Conservation (phyloP, 345 rosid species). For the Sonneratia caseolaris region DNA sequence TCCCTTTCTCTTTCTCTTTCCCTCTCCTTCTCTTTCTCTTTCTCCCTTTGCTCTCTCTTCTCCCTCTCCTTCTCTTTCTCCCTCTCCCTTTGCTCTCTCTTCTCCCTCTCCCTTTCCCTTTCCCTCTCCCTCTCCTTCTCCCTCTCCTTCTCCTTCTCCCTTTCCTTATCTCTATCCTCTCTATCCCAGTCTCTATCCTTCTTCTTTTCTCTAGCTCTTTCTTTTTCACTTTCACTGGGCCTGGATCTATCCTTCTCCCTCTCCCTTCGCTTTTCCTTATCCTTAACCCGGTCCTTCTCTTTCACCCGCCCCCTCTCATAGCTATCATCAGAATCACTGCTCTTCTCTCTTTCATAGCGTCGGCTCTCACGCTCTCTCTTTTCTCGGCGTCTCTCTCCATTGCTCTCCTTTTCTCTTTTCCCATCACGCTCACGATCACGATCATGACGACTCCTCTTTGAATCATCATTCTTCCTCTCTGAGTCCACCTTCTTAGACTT, state of each 20-base stretch:
- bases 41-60: constrained; percentile 10
- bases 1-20: constrained; percentile 25
- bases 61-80: constrained; percentile 4
- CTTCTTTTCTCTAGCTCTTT: constrained; percentile 1
- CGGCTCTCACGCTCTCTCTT: constrained; percentile 25
- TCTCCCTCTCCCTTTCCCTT: background rate
- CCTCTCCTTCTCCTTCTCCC: constrained; percentile 8
- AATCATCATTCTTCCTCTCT: constrained; percentile 30
- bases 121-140: constrained; percentile 7
- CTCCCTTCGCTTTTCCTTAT: constrained; percentile 8
- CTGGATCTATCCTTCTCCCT: constrained; percentile 28
- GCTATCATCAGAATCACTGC: constrained; percentile 36
- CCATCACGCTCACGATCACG: constrained; percentile 36
- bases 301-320: constrained; percentile 20
- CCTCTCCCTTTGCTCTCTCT: constrained; percentile 6
- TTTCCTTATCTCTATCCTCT: constrained; percentile 7
- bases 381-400: constrained; percentile 23
- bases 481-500: constrained; percentile 38
- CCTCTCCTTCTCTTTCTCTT: constrained; percentile 18
- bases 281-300: constrained; percentile 16
- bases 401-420: constrained; percentile 43
- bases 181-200: background rate
- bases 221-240: constrained; percentile 16
- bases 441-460: constrained; percentile 43
- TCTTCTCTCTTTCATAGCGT: constrained; percentile 41